Evolutionary conservation across 768 basidiomycete species (phyloP).

Genomic region (Mycena crocata): DNA sequence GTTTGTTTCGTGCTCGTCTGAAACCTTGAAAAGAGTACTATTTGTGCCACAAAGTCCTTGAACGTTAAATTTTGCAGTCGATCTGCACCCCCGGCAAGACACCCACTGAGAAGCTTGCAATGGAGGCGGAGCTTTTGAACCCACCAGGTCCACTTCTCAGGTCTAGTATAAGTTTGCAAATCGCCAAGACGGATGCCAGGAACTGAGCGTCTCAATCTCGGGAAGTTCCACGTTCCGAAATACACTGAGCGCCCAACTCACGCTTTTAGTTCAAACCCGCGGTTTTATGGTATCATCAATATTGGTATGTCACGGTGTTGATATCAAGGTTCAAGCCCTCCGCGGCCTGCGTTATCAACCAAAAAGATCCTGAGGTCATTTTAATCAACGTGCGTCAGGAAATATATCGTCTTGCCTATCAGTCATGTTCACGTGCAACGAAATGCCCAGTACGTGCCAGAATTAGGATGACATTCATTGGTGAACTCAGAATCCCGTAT

Average conservation of each 20-base stretch:
- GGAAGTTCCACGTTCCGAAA: not conserved
- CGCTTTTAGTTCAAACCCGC: constrained; percentile 19
- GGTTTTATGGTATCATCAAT: not conserved
- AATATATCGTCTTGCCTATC: not conserved
- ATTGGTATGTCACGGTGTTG: too few species aligned
- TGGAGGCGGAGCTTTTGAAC: too few species aligned
- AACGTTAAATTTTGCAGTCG: too few species aligned
- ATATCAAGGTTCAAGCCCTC: too few species aligned
- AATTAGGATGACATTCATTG: constrained; percentile 4
- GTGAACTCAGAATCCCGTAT: not conserved
- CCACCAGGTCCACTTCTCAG: too few species aligned
- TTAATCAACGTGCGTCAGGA: not conserved
- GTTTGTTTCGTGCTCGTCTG: too few species aligned
- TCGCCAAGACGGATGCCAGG: too few species aligned
- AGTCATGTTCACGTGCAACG: not conserved
- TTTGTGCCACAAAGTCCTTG: too few species aligned
- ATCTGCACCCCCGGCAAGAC: too few species aligned
- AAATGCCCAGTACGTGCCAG: not conserved
- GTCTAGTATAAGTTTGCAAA: too few species aligned
- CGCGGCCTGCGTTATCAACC: not conserved
- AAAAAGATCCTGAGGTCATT: not conserved
- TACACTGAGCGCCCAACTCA: not conserved
- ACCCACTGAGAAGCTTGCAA: too few species aligned
- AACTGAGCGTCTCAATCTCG: not conserved
- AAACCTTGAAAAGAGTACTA: too few species aligned